phyloP scores from a whole-genome alignment of 2,329 filamentous ascomycete species.

The Calonectria montana region DNA sequence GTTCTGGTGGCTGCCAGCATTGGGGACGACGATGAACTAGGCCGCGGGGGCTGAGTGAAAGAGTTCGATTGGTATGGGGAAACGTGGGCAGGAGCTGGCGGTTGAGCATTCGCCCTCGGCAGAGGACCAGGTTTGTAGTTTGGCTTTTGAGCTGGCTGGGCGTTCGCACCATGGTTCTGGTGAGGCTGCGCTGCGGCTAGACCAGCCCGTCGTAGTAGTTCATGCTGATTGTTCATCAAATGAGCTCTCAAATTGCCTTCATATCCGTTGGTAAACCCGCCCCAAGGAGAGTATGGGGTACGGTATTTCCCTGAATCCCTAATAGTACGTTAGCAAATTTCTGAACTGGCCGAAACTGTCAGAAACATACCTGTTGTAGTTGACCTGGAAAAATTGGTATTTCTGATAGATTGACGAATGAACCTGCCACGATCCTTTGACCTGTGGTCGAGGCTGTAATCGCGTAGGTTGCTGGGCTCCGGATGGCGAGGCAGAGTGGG shows the following conservation, averaged over 20 bases:
- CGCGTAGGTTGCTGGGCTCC: conserved; percentile 22
- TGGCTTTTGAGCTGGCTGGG: neutral
- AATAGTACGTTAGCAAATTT: conserved; percentile 31
- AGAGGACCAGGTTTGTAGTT: neutral
- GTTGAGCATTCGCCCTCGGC: neutral
- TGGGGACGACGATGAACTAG: conserved; percentile 8
- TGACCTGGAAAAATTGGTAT: conserved; percentile 69
- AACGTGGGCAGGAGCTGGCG: neutral
- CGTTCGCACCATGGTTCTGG: neutral
- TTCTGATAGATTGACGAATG: conserved; percentile 60
- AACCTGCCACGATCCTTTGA: conserved; percentile 48
- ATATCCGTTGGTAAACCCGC: conserved; percentile 72
- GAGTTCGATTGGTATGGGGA: conserved; percentile 10
- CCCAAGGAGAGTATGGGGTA: conserved; percentile 67
- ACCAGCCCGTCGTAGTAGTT: conserved; percentile 43
- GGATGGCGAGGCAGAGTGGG: conserved; percentile 2
- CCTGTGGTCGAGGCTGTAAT: conserved; percentile 32
- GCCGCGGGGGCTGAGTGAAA: conserved; percentile 16
- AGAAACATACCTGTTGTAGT: conserved; percentile 65
- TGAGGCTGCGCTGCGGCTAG: conserved; percentile 18
- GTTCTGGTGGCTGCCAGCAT: neutral
- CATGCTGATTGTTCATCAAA: conserved; percentile 50
- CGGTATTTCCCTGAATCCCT: conserved; percentile 68
- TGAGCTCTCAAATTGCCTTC: conserved; percentile 63
- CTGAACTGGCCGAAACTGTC: neutral